Conservation (phyloP, 2,329 filamentous ascomycete species). For the Geosmithia morbida region DNA sequence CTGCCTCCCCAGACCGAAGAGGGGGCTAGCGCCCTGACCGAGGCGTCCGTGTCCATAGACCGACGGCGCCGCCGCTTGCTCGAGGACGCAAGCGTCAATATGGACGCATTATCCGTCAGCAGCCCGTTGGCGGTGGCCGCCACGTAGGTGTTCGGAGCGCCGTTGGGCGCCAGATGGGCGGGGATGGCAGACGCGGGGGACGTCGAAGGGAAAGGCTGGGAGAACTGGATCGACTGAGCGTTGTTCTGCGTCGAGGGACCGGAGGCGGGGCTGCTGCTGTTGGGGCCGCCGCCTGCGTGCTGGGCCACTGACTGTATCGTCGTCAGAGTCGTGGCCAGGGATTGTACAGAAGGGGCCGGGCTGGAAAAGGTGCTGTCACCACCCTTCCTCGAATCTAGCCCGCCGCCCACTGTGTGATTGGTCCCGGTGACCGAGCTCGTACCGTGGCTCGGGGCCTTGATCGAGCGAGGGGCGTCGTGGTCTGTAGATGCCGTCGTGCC, state of each 20-base stretch:
- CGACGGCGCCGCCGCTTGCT: conserved; percentile 64
- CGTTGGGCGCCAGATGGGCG: conserved; percentile 43
- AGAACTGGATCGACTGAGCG: conserved; percentile 43
- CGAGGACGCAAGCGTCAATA: conserved; percentile 70
- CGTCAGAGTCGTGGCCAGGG: conserved; percentile 69
- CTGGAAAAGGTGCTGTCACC: conserved; percentile 69
- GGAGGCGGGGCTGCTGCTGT: not conserved
- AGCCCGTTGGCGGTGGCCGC: conserved; percentile 72
- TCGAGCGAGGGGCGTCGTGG: conserved; percentile 59
- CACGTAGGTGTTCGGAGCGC: conserved; percentile 56
- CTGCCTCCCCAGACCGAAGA: conserved; percentile 72
- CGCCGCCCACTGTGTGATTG: conserved; percentile 51
- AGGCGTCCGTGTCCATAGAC: conserved; percentile 76
- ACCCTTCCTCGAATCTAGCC: conserved; percentile 53
- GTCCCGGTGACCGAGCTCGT: conserved; percentile 58
- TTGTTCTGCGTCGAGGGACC: conserved; percentile 16
- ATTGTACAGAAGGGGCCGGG: conserved; percentile 66
- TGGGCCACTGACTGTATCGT: conserved; percentile 67
- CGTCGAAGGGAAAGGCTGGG: conserved; percentile 48
- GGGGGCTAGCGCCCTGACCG: conserved; percentile 69
- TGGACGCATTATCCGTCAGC: conserved; percentile 73
- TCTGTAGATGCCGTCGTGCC: conserved; percentile 69
- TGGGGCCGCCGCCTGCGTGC: conserved; percentile 25
- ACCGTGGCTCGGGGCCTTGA: conserved; percentile 61
- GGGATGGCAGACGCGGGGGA: conserved; percentile 61